These are phyloP conservation scores for Platanus orientalis DNA, from an alignment of 164 flowering plant species.

Conservation along the genomic window DNA sequence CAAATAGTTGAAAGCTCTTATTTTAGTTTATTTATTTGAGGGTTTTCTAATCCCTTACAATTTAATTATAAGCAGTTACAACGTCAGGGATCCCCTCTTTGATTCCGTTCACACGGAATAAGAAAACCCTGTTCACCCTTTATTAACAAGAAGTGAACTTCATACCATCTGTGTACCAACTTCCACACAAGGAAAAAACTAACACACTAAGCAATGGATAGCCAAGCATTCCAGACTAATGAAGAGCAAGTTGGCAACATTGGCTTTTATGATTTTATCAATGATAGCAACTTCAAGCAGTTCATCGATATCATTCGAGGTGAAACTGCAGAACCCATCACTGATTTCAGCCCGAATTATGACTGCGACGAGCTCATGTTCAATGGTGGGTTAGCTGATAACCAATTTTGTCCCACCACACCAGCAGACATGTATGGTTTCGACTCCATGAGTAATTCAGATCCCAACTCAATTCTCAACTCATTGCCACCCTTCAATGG, in stretches of 20 bases:
- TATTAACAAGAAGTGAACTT: too few species aligned
- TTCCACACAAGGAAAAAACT: too few species aligned
- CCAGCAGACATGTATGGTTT: slow-evolving; percentile 16
- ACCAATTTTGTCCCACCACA: not conserved
- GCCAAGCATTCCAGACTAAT: slow-evolving; percentile 1
- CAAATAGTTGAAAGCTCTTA: too few species aligned
- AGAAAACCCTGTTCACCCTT: too few species aligned
- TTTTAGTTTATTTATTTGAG: too few species aligned
- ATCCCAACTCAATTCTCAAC: slow-evolving; percentile 13
- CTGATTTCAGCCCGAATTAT: slow-evolving; percentile 9
- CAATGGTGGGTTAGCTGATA: not conserved
- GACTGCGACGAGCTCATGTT: slow-evolving; percentile 12
- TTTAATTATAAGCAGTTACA: too few species aligned
- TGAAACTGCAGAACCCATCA: slow-evolving; percentile 9
- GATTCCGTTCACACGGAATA: too few species aligned
- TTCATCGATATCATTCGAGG: slow-evolving; percentile 15
- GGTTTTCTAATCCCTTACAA: too few species aligned
- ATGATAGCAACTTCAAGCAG: slow-evolving; percentile 14
- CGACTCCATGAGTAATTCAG: slow-evolving; percentile 7
- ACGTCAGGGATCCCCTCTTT: too few species aligned
- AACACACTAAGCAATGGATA: not conserved
- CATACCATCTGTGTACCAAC: too few species aligned
- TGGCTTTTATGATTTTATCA: slow-evolving; percentile 12
- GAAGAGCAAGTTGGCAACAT: slow-evolving; percentile 6
- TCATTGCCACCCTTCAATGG: slow-evolving; percentile 16